Evolutionary conservation across 2,329 filamentous ascomycete genomes (phyloP).

Genomic region (Zymoseptoria passerinii): DNA sequence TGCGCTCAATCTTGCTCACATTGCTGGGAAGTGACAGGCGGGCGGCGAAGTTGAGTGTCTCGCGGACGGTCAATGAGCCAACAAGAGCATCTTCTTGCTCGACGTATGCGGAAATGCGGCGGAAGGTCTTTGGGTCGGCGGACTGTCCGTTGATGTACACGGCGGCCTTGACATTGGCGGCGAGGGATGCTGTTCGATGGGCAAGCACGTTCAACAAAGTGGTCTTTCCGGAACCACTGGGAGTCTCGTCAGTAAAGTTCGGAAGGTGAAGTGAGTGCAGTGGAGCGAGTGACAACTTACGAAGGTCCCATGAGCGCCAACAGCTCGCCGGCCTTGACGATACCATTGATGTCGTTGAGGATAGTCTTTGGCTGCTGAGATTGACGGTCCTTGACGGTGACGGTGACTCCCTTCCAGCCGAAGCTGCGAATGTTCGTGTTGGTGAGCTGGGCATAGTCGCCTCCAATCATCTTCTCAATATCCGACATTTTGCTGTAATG

Average conservation of each 20-base stretch:
- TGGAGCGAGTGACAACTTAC: constrained; percentile 28
- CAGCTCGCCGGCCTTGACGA: constrained; percentile 61
- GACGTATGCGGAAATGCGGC: constrained; percentile 64
- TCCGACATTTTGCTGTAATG: constrained; percentile 34
- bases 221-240: constrained; percentile 62
- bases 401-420: constrained; percentile 58
- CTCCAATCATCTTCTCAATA: constrained; percentile 39
- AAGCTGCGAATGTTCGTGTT: constrained; percentile 59
- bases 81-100: constrained; percentile 84
- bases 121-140: constrained; percentile 49
- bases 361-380: constrained; percentile 57
- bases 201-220: constrained; percentile 76
- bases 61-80: constrained; percentile 68
- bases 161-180: constrained; percentile 45
- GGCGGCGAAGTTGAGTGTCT: constrained; percentile 72
- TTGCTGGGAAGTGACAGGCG: constrained; percentile 51
- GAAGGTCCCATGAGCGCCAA: constrained; percentile 74
- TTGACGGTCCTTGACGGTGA: constrained; percentile 63
- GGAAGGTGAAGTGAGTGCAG: neutral
- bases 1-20: constrained; percentile 50
- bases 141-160: constrained; percentile 56
- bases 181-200: constrained; percentile 47
- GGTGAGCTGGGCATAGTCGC: constrained; percentile 45
- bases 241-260: constrained; percentile 5
- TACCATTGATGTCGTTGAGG: constrained; percentile 54